Base-by-base conservation (phyloP, 352 stramenopile genomes). In the Globisporangium heterothallicum region DNA sequence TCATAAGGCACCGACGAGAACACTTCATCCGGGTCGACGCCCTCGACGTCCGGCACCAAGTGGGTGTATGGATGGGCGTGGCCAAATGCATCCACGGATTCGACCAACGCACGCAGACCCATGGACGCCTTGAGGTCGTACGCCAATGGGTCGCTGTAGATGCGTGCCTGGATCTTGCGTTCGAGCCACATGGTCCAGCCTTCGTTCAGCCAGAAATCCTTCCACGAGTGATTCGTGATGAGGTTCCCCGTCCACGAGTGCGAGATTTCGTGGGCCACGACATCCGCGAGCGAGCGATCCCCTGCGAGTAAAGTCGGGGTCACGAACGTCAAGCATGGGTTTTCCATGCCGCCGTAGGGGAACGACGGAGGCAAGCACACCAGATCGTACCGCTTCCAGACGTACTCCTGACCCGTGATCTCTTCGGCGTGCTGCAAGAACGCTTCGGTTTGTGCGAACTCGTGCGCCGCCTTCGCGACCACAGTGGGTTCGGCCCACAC, bases 201-300 rank as follows among this genome's bases (percentile, higher is more conserved):
- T 62, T 99, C 96, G 62, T 99, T 99, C 9, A 99, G 68, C 95
- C 94, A 98, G 63, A 98, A 98, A 62, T 98, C 84, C 16, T 84
- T 81, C 81, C 84, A 98, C 42, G 85, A 96, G 44, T 74, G 69
- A 74, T 98, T 98, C 6, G 95, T 99, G 14, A 98, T 86, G 3
- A 98, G 58, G 70, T 98, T 98, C 5, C 96, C 96, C 0, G 89
- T 98, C 96, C 96, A 99, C 40, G 64, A 90, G 64, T 98, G 93
- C 12, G 87, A 68, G 55, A 98, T 97, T 62, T 98, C 96, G 66
- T 99, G 96, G 0, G 95, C 95, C 12, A 99, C 92, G 0, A 98
- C 95, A 57, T 97, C 91, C 0, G 92, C 95, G 0, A 99, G 71
- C 30, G 86, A 97, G 8, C 82, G 74, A 64, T 99, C 96, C 9